A percentile compares a stretch with the other conserved stretches of the same genome.
Evolutionary conservation across 352 stramenopile species (phyloP).

Genomic region (Aphanomyces astaci): DNA sequence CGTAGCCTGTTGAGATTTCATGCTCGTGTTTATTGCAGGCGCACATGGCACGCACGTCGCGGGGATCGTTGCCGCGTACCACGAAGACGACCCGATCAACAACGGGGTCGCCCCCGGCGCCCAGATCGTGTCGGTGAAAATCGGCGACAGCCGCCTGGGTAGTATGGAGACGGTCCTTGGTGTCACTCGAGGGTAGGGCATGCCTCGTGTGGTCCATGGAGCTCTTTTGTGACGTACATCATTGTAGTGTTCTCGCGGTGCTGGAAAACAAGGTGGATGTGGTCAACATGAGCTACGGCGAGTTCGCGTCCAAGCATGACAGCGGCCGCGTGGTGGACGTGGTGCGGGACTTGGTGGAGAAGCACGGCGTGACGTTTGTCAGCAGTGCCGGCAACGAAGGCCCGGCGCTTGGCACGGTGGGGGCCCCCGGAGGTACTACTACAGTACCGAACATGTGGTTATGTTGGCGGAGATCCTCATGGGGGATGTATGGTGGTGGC

Average conservation of each 20-base stretch:
- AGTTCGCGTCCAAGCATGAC: conserved; percentile 86
- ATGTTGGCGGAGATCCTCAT: no score
- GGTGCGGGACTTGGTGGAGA: conserved; percentile 83
- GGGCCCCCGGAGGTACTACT: conserved; percentile 70
- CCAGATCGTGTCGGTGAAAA: conserved; percentile 92
- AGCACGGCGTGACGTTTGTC: conserved; percentile 91
- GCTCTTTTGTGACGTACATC: no score
- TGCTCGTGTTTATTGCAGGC: neutral
- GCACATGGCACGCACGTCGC: conserved; percentile 95
- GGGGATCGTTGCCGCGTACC: conserved; percentile 89
- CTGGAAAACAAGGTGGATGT: conserved; percentile 86
- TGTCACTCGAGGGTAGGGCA: conserved; percentile 13
- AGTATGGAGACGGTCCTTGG: conserved; percentile 89
- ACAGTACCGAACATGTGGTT: neutral
- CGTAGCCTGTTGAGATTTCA: neutral
- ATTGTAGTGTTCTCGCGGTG: conserved; percentile 86
- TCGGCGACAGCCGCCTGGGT: conserved; percentile 89
- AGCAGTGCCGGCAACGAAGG: conserved; percentile 93
- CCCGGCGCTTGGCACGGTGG: conserved; percentile 90
- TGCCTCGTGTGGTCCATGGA: neutral
- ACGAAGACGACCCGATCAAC: conserved; percentile 75
- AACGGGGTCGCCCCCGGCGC: conserved; percentile 91
- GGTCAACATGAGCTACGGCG: conserved; percentile 96
- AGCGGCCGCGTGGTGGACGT: conserved; percentile 84
- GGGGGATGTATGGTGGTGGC: no score